Conservation (phyloP, 1,139 yeast genomes). For the Pneumocystis oryctolagi region DNA sequence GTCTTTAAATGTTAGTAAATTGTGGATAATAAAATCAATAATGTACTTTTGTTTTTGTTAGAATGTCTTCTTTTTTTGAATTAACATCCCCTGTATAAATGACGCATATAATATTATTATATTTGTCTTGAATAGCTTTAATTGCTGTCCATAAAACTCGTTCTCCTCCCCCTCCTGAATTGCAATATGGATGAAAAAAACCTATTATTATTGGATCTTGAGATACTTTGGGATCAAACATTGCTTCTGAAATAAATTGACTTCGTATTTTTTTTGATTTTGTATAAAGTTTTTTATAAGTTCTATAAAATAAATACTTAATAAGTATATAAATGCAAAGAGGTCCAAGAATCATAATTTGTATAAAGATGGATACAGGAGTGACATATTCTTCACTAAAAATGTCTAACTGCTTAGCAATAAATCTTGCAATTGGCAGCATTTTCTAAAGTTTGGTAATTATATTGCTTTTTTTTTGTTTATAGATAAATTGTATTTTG, state of each 20-base stretch:
- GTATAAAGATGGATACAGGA: not conserved
- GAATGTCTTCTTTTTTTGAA: conserved; percentile 35
- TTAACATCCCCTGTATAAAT: conserved; percentile 62
- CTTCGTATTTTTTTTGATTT: not conserved
- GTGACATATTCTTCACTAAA: not conserved
- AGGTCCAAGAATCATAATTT: not conserved
- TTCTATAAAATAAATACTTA: not conserved
- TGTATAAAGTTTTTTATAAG: not conserved
- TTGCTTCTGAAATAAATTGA: not conserved
- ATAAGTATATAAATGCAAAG: not conserved
- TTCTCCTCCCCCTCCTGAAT: conserved; percentile 98
- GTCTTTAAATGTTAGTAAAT: conserved; percentile 13
- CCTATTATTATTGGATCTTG: conserved; percentile 31
- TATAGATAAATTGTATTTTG: not conserved
- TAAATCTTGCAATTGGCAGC: not conserved
- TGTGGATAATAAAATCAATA: not conserved
- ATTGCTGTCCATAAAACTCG: conserved; percentile 93
- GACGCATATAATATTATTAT: conserved; percentile 43
- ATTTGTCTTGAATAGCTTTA: conserved; percentile 44
- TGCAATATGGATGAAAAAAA: conserved; percentile 77
- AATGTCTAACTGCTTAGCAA: not conserved
- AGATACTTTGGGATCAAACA: not conserved
- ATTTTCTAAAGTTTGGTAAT: not conserved
- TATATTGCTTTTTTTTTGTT: not conserved
- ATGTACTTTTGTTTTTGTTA: conserved; percentile 35